phyloP scores from a whole-genome alignment of 768 basidiomycete species.

The Hemileccinum impolitum region DNA sequence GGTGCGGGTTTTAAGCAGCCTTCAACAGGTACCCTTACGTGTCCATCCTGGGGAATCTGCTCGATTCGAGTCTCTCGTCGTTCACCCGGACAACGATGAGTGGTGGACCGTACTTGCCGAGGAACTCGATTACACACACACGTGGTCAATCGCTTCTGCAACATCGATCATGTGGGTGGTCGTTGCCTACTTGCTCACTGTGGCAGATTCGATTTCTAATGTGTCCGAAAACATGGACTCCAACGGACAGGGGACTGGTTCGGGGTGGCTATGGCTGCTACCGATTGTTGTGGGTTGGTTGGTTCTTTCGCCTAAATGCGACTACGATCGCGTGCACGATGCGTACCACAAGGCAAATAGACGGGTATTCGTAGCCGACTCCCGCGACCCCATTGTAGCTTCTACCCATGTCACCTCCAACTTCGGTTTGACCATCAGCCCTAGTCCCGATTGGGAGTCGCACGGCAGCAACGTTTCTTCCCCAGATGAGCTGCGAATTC shows the following conservation, averaged over 20 bases:
- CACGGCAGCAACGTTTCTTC: slow-evolving; percentile 2
- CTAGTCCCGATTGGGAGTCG: slow-evolving; percentile 3
- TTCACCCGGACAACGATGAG: slow-evolving; percentile 39
- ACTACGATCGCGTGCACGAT: slow-evolving; percentile 28
- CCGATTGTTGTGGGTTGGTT: slow-evolving; percentile 41
- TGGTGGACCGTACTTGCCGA: slow-evolving; percentile 39
- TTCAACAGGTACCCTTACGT: slow-evolving; percentile 42
- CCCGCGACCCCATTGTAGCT: not conserved
- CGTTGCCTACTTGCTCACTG: slow-evolving; percentile 35
- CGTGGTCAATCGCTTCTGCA: slow-evolving; percentile 39
- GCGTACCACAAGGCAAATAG: slow-evolving; percentile 16
- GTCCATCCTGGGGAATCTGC: slow-evolving; percentile 24
- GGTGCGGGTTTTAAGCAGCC: slow-evolving; percentile 33
- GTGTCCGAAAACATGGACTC: slow-evolving; percentile 23
- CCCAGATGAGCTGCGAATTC: slow-evolving; percentile 23
- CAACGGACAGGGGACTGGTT: slow-evolving; percentile 38
- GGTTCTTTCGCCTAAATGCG: slow-evolving; percentile 39
- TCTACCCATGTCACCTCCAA: not conserved
- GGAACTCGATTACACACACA: slow-evolving; percentile 37
- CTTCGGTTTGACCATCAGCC: slow-evolving; percentile 17
- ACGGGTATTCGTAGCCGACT: not conserved
- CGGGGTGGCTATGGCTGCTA: slow-evolving; percentile 44
- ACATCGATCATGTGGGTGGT: slow-evolving; percentile 43
- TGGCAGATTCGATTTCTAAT: slow-evolving; percentile 14
- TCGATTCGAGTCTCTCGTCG: slow-evolving; percentile 39